Evolutionary conservation across 2,329 filamentous ascomycete species (phyloP).

Genomic region (Phaeosphaeriaceae sp.): DNA sequence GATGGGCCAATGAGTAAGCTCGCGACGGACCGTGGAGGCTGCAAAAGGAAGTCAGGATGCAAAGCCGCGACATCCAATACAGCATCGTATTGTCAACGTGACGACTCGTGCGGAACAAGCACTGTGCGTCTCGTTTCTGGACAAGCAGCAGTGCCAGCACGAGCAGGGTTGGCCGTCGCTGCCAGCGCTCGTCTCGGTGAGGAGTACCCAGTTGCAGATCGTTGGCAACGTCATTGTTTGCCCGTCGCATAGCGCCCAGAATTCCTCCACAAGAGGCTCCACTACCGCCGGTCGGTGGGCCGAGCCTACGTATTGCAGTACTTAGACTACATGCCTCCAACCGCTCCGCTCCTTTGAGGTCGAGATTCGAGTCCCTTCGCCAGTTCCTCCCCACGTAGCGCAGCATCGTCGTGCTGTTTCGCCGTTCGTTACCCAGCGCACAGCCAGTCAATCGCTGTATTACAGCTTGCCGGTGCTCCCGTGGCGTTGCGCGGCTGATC

Average conservation of each 20-base stretch:
- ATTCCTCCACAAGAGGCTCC: constrained; percentile 11
- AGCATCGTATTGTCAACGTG: not conserved
- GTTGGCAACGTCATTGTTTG: constrained; percentile 10
- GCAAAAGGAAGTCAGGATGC: constrained; percentile 18
- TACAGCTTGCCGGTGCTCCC: constrained; percentile 32
- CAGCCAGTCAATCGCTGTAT: constrained; percentile 3
- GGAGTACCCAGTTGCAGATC: not conserved
- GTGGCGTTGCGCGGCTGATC: constrained; percentile 41
- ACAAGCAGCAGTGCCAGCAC: not conserved
- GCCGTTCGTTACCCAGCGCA: constrained; percentile 31
- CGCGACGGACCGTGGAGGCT: constrained; percentile 18
- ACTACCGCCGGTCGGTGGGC: not conserved
- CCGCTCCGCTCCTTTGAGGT: constrained; percentile 2
- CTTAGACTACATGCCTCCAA: constrained; percentile 14
- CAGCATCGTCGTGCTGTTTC: constrained; percentile 15
- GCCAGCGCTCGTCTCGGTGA: not conserved
- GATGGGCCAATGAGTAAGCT: constrained; percentile 25
- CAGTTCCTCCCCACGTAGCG: constrained; percentile 1
- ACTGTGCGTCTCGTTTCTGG: not conserved
- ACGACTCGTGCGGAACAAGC: not conserved
- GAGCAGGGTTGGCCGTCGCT: not conserved
- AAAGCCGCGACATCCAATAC: constrained; percentile 1
- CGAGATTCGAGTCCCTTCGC: not conserved
- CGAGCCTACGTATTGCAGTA: constrained; percentile 6
- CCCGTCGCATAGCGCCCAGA: constrained; percentile 14